Evolutionary conservation across 176 grass and related monocot genomes (phyloP).

Genomic region (Hyparrhenia diplandra): DNA sequence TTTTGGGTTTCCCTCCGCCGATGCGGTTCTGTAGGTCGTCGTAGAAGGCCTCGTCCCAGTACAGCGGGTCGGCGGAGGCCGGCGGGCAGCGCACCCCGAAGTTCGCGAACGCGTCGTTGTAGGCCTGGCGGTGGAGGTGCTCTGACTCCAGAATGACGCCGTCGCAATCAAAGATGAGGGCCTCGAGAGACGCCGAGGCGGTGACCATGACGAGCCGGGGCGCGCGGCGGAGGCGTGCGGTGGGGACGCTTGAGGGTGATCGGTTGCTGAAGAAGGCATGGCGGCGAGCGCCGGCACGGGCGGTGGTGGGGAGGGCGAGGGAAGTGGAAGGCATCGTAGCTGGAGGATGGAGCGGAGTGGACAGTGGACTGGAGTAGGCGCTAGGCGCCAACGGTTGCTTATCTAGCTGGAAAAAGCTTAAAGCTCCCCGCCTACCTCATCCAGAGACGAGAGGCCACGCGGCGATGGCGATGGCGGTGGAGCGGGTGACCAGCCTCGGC

Average conservation of each 20-base stretch:
- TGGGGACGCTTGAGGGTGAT: not conserved
- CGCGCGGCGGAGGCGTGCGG: not conserved
- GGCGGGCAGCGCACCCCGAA: constrained; percentile 67
- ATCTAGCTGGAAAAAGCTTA: not conserved
- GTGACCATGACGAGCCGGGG: constrained; percentile 21
- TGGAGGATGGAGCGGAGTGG: constrained; percentile 1
- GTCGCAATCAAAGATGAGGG: constrained; percentile 95
- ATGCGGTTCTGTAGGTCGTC: constrained; percentile 79
- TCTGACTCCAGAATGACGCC: constrained; percentile 95
- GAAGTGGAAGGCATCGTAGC: constrained; percentile 39
- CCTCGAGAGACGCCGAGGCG: constrained; percentile 51
- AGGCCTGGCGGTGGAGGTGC: constrained; percentile 91
- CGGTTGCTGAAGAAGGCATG: not conserved
- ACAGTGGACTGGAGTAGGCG: constrained; percentile 7
- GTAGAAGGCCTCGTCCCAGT: constrained; percentile 78
- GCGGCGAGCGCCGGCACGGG: constrained; percentile 15
- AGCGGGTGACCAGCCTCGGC: not conserved
- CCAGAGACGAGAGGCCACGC: not conserved
- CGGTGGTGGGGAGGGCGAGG: constrained; percentile 23
- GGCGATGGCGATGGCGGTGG: not conserved
- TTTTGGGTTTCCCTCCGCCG: constrained; percentile 96
- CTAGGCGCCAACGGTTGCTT: constrained; percentile 33
- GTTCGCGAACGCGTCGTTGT: constrained; percentile 89
- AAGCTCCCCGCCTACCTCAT: not conserved
- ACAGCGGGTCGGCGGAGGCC: constrained; percentile 36